Evolutionary conservation across 495 filamentous ascomycete genomes (phyloP).

Genomic region (Hypoxylon rickii): DNA sequence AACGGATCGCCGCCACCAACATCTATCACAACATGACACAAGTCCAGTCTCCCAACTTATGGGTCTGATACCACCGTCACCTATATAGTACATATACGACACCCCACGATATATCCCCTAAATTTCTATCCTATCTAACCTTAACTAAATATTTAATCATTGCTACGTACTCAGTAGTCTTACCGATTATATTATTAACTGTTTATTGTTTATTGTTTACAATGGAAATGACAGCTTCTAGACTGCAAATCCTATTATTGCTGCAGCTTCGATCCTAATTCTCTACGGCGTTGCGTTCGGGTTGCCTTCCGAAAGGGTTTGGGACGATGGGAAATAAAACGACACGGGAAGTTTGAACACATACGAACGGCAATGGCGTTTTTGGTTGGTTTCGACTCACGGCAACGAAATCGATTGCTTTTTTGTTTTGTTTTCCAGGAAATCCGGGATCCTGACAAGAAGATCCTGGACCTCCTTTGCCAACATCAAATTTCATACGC

Average conservation of each 20-base stretch:
- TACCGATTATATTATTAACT: neutral
- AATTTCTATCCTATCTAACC: too few species aligned
- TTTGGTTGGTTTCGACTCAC: slow-evolving; percentile 4
- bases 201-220: neutral
- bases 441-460: too few species aligned
- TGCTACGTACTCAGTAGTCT: neutral
- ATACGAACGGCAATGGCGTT: slow-evolving; percentile 16
- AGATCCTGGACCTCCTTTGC: too few species aligned
- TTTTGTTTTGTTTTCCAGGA: neutral
- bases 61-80: too few species aligned
- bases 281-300: neutral
- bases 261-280: neutral
- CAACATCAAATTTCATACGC: too few species aligned
- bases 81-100: too few species aligned
- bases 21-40: slow-evolving; percentile 2
- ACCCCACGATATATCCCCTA: neutral
- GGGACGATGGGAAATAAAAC: slow-evolving; percentile 7
- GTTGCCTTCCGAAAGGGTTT: slow-evolving; percentile 3
- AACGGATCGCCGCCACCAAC: slow-evolving; percentile 16
- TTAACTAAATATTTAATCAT: neutral
- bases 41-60: too few species aligned
- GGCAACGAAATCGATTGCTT: neutral
- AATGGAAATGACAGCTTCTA: neutral
- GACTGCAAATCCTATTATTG: neutral
- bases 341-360: slow-evolving; percentile 6